A percentile compares a stretch with the other conserved stretches of the same genome.
These are phyloP conservation scores for Hippophae gyantsensis DNA, from an alignment of 306 rosid genomes.

Conservation along the genomic window DNA sequence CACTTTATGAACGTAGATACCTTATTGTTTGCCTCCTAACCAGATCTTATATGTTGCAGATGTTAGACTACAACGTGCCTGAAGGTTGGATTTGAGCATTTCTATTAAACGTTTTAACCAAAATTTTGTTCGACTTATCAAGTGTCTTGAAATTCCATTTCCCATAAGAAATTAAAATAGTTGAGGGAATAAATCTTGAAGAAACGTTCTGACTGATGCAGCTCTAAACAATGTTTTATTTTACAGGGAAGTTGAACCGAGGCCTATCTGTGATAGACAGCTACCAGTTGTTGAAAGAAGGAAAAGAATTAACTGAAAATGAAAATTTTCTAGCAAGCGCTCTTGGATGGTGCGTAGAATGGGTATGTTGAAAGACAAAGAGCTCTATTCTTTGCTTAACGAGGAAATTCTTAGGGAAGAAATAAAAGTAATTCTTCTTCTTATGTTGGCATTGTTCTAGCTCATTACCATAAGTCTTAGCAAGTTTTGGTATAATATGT, in stretches of 20 bases:
- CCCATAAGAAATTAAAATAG: conserved; percentile 1
- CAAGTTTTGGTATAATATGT: not conserved
- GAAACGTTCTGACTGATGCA: conserved; percentile 11
- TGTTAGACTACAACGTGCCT: conserved; percentile 93
- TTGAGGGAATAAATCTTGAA: conserved; percentile 4
- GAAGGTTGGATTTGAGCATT: conserved; percentile 48
- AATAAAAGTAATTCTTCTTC: not conserved
- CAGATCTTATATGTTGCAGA: conserved; percentile 20
- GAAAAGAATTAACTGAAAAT: conserved; percentile 20
- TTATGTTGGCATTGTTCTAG: not conserved
- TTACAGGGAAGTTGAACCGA: conserved; percentile 34
- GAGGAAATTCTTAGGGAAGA: not conserved
- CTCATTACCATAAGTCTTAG: not conserved
- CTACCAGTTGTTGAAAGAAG: conserved; percentile 26
- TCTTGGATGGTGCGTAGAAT: conserved; percentile 46
- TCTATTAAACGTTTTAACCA: not conserved
- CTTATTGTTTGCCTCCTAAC: too few species aligned
- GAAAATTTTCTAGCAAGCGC: conserved; percentile 33
- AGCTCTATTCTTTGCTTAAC: conserved; percentile 1
- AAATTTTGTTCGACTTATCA: conserved; percentile 15
- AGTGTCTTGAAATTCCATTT: not conserved
- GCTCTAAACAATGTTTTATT: conserved; percentile 8
- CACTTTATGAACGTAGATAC: too few species aligned
- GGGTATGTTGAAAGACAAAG: conserved; percentile 24
- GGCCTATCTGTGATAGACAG: conserved; percentile 35